Percentiles rank a stretch among this genome's conserved stretches.
phyloP scores from a whole-genome alignment of 495 filamentous ascomycete genomes.

The Podospora pseudopauciseta region DNA sequence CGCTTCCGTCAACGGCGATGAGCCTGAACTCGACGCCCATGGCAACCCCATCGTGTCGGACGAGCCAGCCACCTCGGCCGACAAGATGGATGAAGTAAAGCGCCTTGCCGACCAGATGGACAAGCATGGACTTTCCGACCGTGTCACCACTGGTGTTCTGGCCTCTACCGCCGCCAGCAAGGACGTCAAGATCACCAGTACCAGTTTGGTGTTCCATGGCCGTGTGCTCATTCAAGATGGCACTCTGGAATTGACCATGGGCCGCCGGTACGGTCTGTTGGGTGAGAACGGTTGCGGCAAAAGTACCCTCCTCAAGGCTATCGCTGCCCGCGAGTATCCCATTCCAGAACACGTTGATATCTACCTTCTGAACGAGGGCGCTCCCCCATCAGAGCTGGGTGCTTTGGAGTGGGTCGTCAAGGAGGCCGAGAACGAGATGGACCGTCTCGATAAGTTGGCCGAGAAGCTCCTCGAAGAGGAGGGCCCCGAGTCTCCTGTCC shows the following conservation, averaged over 20 bases:
- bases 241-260: slow-evolving; percentile 88
- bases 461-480: slow-evolving; percentile 89
- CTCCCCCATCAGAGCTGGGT: slow-evolving; percentile 81
- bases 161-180: slow-evolving; percentile 76
- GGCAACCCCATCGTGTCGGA: slow-evolving; percentile 57
- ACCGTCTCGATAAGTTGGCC: slow-evolving; percentile 77
- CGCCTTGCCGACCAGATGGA: slow-evolving; percentile 77
- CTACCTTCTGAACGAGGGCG: slow-evolving; percentile 97
- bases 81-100: slow-evolving; percentile 76
- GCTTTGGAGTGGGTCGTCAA: slow-evolving; percentile 95
- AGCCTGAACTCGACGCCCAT: slow-evolving; percentile 58
- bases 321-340: slow-evolving; percentile 88
- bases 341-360: slow-evolving; percentile 97
- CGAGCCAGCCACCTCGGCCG: slow-evolving; percentile 63
- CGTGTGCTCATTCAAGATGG: slow-evolving; percentile 92
- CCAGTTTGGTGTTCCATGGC: slow-evolving; percentile 93
- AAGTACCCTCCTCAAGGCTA: slow-evolving; percentile 92
- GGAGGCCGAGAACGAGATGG: slow-evolving; percentile 93
- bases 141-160: slow-evolving; percentile 96
- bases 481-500: slow-evolving; percentile 83
- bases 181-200: slow-evolving; percentile 94
- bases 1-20: slow-evolving; percentile 66
- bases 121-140: slow-evolving; percentile 91
- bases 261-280: slow-evolving; percentile 87
- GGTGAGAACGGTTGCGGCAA: slow-evolving; percentile 99